Percentiles rank a stretch among this genome's conserved stretches.
Conservation (phyloP, 768 basidiomycete species). For the Kwoniella sp. region DNA sequence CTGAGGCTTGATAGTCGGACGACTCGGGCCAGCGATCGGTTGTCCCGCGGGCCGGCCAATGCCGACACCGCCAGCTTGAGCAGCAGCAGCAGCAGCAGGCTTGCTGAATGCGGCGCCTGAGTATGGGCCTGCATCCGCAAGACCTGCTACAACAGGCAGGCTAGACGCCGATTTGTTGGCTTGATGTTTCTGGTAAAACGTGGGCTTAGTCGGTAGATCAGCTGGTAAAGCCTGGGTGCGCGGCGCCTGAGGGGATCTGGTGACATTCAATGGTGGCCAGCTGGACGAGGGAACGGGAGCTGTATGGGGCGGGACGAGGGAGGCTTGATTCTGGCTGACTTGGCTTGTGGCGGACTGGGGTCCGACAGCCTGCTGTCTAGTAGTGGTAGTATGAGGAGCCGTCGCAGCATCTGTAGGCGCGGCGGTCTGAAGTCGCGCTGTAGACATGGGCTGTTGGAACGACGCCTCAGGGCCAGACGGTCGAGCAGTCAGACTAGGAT, state of each 20-base stretch:
- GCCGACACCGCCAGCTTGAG: constrained; percentile 11
- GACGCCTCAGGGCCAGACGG: constrained; percentile 4
- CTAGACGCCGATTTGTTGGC: constrained; percentile 41
- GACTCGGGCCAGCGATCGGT: constrained; percentile 10
- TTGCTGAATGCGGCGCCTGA: constrained; percentile 22
- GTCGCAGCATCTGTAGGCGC: constrained; percentile 5
- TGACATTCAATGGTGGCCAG: constrained; percentile 23
- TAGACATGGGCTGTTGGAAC: constrained; percentile 3
- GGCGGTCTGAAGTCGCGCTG: constrained; percentile 15
- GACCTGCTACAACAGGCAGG: constrained; percentile 44
- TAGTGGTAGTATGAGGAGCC: constrained; percentile 16
- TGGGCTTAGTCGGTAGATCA: constrained; percentile 1
- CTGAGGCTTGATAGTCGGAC: constrained; percentile 34
- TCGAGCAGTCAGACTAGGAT: background rate
- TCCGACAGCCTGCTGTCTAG: background rate
- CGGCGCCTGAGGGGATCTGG: constrained; percentile 7
- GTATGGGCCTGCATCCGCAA: constrained; percentile 47
- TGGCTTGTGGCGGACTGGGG: background rate
- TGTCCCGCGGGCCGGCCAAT: constrained; percentile 20
- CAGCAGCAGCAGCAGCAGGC: constrained; percentile 15
- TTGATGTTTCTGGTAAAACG: constrained; percentile 27
- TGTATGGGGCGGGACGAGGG: constrained; percentile 8
- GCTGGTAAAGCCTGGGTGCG: constrained; percentile 1
- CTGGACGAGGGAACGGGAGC: constrained; percentile 22
- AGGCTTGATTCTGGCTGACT: constrained; percentile 4